Conservation (phyloP, 148 eudicot genomes). For the Nepenthes mirabilis region DNA sequence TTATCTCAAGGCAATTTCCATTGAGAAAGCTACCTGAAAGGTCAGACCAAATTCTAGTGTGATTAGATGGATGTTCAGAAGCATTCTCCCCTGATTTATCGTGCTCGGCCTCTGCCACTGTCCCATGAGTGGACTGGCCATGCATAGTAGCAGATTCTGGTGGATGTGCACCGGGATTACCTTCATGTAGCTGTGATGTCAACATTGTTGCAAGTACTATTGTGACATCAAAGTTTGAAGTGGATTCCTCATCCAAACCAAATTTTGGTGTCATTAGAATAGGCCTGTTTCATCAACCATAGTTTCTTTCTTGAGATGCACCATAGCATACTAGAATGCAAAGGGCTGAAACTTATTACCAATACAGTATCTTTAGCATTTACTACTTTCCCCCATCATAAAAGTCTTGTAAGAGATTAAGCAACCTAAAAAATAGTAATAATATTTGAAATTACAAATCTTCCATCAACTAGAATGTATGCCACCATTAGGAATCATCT, state of each 20-base stretch:
- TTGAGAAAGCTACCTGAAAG: constrained; percentile 51
- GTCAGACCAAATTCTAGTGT: constrained; percentile 94
- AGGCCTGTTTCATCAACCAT: constrained; percentile 43
- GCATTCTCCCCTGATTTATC: constrained; percentile 41
- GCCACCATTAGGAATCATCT: neutral
- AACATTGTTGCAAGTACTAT: constrained; percentile 99
- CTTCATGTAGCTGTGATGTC: constrained; percentile 67
- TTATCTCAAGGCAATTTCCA: neutral
- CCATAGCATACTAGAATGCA: neutral
- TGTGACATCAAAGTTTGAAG: constrained; percentile 78
- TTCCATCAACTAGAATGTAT: neutral
- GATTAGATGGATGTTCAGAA: constrained; percentile 68
- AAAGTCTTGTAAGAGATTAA: too few species aligned
- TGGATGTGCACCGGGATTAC: constrained; percentile 24
- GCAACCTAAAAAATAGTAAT: too few species aligned
- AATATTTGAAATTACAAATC: too few species aligned
- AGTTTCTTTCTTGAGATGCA: neutral
- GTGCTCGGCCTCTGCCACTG: constrained; percentile 29
- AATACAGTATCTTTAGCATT: too few species aligned
- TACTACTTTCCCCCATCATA: too few species aligned
- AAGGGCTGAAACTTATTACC: too few species aligned
- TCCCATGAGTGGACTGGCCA: constrained; percentile 23
- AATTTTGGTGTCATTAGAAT: constrained; percentile 90
- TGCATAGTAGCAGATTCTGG: constrained; percentile 25
- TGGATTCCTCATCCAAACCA: constrained; percentile 69